Evolutionary conservation across 1,284 basidiomycete species (phyloP).

Genomic region (Malassezia equina): DNA sequence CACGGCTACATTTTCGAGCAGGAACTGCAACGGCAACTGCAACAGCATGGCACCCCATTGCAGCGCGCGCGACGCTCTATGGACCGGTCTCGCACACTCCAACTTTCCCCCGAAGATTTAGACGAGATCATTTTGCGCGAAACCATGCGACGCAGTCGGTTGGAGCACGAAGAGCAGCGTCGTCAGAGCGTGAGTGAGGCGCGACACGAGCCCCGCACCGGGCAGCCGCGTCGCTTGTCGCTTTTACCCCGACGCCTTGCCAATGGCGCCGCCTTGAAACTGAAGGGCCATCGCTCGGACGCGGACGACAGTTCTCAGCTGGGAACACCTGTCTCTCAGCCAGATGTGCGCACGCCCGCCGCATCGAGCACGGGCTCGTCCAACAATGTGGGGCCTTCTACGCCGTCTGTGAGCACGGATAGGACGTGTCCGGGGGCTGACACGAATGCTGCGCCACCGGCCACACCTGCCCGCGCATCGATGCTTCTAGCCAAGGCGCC

Average conservation of each 20-base stretch:
- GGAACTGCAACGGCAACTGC: neutral
- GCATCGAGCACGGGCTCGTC: neutral
- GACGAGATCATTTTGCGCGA: slow-evolving; percentile 99
- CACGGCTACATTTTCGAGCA: neutral
- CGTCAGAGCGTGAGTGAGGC: neutral
- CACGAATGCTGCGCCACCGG: neutral
- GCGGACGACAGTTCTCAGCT: neutral
- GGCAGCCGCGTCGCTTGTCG: neutral
- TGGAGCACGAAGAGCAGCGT: slow-evolving; percentile 63
- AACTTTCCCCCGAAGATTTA: slow-evolving; percentile 45
- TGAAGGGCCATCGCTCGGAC: neutral
- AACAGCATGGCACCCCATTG: slow-evolving; percentile 56
- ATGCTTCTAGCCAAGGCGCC: too few relatives aligned
- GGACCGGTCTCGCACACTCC: neutral
- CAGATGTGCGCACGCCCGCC: neutral
- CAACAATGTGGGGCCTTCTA: neutral
- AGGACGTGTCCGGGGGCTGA: neutral
- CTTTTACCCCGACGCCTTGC: neutral
- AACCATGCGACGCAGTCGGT: slow-evolving; percentile 85
- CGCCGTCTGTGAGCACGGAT: neutral
- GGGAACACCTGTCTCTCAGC: neutral
- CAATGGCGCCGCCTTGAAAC: neutral
- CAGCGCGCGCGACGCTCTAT: neutral
- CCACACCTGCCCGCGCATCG: neutral
- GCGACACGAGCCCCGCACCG: neutral